A percentile compares a stretch with the other conserved stretches of the same genome.
phyloP scores from a whole-genome alignment of 1,284 basidiomycete genomes.

The Melampsora americana region DNA sequence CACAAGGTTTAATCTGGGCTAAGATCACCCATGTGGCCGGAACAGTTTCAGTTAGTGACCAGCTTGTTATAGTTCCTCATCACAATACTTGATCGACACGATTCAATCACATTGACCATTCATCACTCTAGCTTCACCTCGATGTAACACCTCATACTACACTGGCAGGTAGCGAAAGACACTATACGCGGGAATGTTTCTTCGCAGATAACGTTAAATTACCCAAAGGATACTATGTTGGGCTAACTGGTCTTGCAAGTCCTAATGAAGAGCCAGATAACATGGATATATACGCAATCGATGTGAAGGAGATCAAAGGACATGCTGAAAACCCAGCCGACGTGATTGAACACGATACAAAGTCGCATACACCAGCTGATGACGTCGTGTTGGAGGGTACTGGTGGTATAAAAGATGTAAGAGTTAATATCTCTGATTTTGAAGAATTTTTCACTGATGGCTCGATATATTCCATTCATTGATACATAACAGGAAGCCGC shows the following conservation, averaged over 20 bases:
- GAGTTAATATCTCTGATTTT: not conserved
- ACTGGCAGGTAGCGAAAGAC: conserved; percentile 48
- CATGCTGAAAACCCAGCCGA: conserved; percentile 26
- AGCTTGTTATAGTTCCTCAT: not conserved
- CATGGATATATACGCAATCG: conserved; percentile 46
- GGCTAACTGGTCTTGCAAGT: conserved; percentile 50
- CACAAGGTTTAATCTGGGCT: conserved; percentile 52
- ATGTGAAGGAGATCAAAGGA: conserved; percentile 46
- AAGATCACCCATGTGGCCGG: conserved; percentile 49
- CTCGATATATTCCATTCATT: not conserved
- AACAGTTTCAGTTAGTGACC: conserved; percentile 47
- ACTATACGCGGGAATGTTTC: conserved; percentile 53
- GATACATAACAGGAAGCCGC: not conserved
- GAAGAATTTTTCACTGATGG: not conserved
- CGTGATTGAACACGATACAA: conserved; percentile 28
- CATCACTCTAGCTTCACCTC: conserved; percentile 48
- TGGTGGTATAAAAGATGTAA: conserved; percentile 23
- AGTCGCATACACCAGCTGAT: conserved; percentile 31
- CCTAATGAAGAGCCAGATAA: conserved; percentile 50
- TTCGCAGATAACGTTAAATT: conserved; percentile 48
- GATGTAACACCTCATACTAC: conserved; percentile 52
- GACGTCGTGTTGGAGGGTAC: conserved; percentile 39
- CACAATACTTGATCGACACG: not conserved
- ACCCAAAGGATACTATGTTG: conserved; percentile 47
- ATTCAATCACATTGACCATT: not conserved